phyloP scores from a whole-genome alignment of 2,329 filamentous ascomycete genomes.

The Fusarium hostae region DNA sequence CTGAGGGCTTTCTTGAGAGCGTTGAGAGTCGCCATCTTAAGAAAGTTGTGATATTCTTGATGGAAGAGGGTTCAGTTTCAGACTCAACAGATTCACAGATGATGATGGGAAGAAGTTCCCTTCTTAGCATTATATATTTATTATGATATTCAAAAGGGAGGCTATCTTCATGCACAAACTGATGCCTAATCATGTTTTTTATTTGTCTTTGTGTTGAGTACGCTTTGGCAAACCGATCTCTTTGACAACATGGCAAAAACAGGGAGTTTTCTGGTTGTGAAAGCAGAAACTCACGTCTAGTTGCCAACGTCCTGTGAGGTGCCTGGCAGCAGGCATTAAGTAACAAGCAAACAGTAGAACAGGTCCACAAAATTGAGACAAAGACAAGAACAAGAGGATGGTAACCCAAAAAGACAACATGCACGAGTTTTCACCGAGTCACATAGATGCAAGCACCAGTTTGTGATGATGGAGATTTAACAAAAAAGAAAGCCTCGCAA shows the following conservation, averaged over 20 bases:
- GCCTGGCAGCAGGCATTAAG: not conserved
- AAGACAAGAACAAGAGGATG: no score
- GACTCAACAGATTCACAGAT: not conserved
- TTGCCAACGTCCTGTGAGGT: not conserved
- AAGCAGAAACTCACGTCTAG: no score
- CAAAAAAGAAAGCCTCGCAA: constrained; percentile 21
- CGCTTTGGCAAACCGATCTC: no score
- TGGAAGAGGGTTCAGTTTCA: not conserved
- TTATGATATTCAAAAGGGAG: not conserved
- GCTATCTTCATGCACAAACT: not conserved
- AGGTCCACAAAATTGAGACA: not conserved
- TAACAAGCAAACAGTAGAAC: not conserved
- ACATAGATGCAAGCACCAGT: rapidly evolving
- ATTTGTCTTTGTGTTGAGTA: rapidly evolving
- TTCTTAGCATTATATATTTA: not conserved
- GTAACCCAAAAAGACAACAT: not conserved
- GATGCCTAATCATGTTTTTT: not conserved
- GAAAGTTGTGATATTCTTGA: no score
- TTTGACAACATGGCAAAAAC: not conserved
- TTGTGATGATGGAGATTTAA: rapidly evolving
- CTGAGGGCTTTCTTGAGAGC: constrained; percentile 55
- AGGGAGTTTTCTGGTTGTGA: rapidly evolving
- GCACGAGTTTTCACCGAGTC: rapidly evolving
- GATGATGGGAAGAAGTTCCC: not conserved
- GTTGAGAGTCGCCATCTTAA: constrained; percentile 51